Base-by-base conservation (phyloP, 2,329 filamentous ascomycete genomes). In the Clarireedia hainanense region DNA sequence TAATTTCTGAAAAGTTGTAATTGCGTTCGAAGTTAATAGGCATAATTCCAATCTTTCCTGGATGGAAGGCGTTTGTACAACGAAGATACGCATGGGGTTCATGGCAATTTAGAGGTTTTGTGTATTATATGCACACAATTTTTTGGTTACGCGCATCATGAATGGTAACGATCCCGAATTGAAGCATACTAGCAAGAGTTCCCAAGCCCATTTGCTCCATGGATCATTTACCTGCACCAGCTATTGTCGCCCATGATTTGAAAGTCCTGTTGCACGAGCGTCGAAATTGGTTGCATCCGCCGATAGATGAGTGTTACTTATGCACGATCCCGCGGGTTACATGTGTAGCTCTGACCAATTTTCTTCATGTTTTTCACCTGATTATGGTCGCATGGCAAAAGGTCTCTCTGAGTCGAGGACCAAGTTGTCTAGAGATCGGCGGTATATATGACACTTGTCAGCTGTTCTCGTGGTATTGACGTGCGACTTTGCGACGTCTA, bases 1-100 rank as follows among this genome's bases (percentile, higher is more conserved):
- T 65, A 67, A 66, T 60, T 61, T 53, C 52, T 45, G 50, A 63
- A 65, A 64, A 60, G 59, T 62, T 64, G 61, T 57, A 57, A 57
- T 57, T 57, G 48, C 39, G 23, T 58, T 58, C 55, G 30, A 58
- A 57, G 50, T 59, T 58, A 57, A 56, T 59, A 60, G 56, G 56
- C 54, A 60, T 57, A 58, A 60, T 53, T 61, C 58, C 59, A 60
- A 55, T 56, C 57, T 58, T 61, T 59, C 47, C 46, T 47, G 53
- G 49, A 52, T 52, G 59, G 56, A 57, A 60, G 61, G 60, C 57
- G 60, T 61, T 59, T 63, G 65, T 67, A 65, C 61, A 58, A 66
- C 60, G 56, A 64, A 56, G 55, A 60, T 57, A 50, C 56, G 62
- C 62, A 61, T 61, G 60, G 61, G 57, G 55, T 48, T 58, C 60